A percentile compares a stretch with the other conserved stretches of the same genome.
phyloP scores from a whole-genome alignment of 306 rosid species.

The Cicer judaicum region DNA sequence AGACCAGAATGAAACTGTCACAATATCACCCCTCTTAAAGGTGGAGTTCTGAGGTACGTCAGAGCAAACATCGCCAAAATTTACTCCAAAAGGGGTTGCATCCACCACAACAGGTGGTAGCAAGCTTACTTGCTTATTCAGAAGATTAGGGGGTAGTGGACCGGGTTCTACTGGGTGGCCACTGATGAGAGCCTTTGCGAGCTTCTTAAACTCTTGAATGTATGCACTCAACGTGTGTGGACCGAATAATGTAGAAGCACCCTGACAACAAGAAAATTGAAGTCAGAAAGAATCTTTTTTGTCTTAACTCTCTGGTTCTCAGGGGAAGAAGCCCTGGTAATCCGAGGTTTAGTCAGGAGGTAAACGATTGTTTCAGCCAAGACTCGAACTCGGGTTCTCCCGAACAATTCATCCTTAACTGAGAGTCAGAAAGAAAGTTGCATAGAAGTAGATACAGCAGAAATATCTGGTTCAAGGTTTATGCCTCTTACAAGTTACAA shows the following conservation, averaged over 20 bases:
- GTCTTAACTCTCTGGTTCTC: too few species aligned
- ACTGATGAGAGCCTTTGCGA: constrained; percentile 62
- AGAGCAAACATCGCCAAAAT: constrained; percentile 70
- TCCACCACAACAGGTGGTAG: constrained; percentile 84
- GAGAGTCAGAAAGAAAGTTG: constrained; percentile 1
- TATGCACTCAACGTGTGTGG: constrained; percentile 88
- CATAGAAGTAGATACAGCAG: not conserved
- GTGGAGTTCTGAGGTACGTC: constrained; percentile 75
- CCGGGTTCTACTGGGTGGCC: constrained; percentile 58
- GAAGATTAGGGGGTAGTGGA: constrained; percentile 86
- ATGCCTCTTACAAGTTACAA: constrained; percentile 50
- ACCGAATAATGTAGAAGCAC: constrained; percentile 89
- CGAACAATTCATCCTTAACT: too few species aligned
- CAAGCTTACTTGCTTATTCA: constrained; percentile 72
- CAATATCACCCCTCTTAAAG: constrained; percentile 69
- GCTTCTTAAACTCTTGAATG: constrained; percentile 91
- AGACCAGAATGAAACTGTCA: constrained; percentile 73
- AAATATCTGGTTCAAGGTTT: constrained; percentile 13
- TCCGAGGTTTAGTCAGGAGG: too few species aligned
- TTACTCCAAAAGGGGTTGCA: constrained; percentile 62
- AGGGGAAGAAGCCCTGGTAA: too few species aligned
- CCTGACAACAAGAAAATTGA: constrained; percentile 54
- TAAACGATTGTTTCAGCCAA: too few species aligned
- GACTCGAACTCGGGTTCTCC: too few species aligned
- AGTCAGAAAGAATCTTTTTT: not conserved